A percentile compares a stretch with the other conserved stretches of the same genome.
phyloP scores from a whole-genome alignment of 768 basidiomycete species.

The Boletales sp. region DNA sequence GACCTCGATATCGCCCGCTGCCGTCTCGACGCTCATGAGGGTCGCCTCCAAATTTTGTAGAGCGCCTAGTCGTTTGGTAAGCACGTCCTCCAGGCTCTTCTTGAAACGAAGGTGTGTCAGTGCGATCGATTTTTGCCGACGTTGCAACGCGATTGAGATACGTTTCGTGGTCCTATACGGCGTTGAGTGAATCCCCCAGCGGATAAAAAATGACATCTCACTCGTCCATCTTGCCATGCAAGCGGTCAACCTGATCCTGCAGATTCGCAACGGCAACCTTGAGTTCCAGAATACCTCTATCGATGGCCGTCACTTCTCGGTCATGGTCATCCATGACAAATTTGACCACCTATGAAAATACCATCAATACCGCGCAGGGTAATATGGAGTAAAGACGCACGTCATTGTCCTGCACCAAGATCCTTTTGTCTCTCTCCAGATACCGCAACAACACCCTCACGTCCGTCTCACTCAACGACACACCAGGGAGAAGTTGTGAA shows the following conservation, averaged over 20 bases:
- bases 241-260: conserved; percentile 60
- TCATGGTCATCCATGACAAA: conserved; percentile 46
- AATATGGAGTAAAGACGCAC: conserved; percentile 38
- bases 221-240: conserved; percentile 74
- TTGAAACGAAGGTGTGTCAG: conserved; percentile 74
- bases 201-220: conserved; percentile 31
- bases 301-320: conserved; percentile 66
- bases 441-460: conserved; percentile 68
- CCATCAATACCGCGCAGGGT: background rate
- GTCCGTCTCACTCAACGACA: conserved; percentile 59
- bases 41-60: conserved; percentile 74
- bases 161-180: conserved; percentile 58
- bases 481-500: conserved; percentile 35
- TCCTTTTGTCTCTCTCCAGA: conserved; percentile 70
- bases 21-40: conserved; percentile 77
- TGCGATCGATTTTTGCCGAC: conserved; percentile 71
- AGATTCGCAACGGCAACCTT: conserved; percentile 67
- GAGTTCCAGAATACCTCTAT: conserved; percentile 78
- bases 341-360: conserved; percentile 65
- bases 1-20: conserved; percentile 88
- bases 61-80: conserved; percentile 71
- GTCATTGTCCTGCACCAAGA: conserved; percentile 61
- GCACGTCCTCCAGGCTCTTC: conserved; percentile 75
- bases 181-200: background rate
- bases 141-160: conserved; percentile 60